Percentiles rank a stretch among this genome's conserved stretches.
Conservation (phyloP, 352 stramenopile genomes). For the Lagenidium giganteum region DNA sequence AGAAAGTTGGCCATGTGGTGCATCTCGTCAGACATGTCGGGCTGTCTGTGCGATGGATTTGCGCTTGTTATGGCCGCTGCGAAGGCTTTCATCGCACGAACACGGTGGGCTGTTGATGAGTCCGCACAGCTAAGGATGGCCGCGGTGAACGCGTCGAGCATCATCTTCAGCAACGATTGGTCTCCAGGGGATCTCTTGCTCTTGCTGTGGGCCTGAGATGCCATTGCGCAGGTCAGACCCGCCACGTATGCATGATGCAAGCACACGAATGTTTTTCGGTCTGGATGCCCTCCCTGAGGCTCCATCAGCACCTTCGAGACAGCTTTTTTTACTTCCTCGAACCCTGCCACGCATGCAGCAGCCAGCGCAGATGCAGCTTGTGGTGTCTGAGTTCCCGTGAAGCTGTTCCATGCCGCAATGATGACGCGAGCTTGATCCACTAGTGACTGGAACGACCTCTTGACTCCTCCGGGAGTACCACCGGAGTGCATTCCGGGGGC, state of each 20-base stretch:
- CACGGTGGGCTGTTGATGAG: constrained; percentile 45
- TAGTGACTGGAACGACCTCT: constrained; percentile 62
- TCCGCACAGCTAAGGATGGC: constrained; percentile 74
- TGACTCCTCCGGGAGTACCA: no score
- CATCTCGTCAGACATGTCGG: constrained; percentile 52
- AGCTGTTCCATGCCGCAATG: constrained; percentile 75
- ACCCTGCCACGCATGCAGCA: constrained; percentile 60
- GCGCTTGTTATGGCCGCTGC: constrained; percentile 52
- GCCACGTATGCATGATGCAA: constrained; percentile 79
- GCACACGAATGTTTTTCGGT: constrained; percentile 66
- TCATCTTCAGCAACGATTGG: constrained; percentile 54
- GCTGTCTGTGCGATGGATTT: constrained; percentile 29
- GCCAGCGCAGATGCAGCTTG: constrained; percentile 52
- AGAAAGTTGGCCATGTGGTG: constrained; percentile 76
- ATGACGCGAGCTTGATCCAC: constrained; percentile 63
- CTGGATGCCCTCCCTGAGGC: constrained; percentile 29
- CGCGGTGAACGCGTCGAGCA: constrained; percentile 72
- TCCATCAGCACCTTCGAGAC: constrained; percentile 60
- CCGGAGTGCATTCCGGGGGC: no score
- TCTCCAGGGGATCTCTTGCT: constrained; percentile 52
- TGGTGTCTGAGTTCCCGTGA: constrained; percentile 35
- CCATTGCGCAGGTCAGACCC: constrained; percentile 72
- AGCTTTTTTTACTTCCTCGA: constrained; percentile 78
- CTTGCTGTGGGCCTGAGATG: constrained; percentile 63
- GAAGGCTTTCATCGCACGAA: constrained; percentile 49